Evolutionary conservation across 768 basidiomycete species (phyloP), one percentile per base, ranked within the genome.

Genomic region (Boletus reticuloceps): DNA sequence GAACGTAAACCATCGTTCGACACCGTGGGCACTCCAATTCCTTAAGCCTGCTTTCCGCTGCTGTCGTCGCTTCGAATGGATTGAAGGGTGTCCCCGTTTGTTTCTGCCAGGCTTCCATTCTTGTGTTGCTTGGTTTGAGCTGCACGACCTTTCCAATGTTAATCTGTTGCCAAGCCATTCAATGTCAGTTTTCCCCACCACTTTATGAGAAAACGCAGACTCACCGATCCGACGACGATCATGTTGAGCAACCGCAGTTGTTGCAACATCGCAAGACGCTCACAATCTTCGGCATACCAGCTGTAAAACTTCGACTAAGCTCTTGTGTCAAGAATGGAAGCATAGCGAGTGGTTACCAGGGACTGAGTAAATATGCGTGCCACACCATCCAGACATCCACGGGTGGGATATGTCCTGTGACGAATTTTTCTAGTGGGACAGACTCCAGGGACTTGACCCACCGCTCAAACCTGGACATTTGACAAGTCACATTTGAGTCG

Each of bases 371-470:
- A 60, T 77, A 77, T 1, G 74, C 75, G 19, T 76, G 75, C 71
- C 76, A 75, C 19, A 76, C 71, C 74, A 76, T 74, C 66, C 72
- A 70, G 22, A 76, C 75, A 39, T 76, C 76, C 31, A 73, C 29
- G 13, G 75, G 75, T 0, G 75, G 75, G 16, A 72, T 42, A 12
- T 71, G 59, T 5, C 47, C 53, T 22, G 51, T 25, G 32, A 73
- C 54, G 34, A 71, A 71, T 36, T 56, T 59, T 48, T 65, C 69
- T 11, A 72, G 54, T 4, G 61, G 42, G 41, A 62, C 65, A 47
- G 60, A 58, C 39, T 61, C 52, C 50, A 71, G 44, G 5, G 60
- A 66, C 22, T 45, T 46, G 20, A 68, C 58, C 75, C 75, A 76
- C 17, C 58, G 64, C 37, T 75, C 65, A 43, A 76, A 77, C 47